A percentile compares a stretch with the other conserved stretches of the same genome.
Conservation (phyloP, 495 filamentous ascomycete genomes). For the Aspergillus incahuasiensis region DNA sequence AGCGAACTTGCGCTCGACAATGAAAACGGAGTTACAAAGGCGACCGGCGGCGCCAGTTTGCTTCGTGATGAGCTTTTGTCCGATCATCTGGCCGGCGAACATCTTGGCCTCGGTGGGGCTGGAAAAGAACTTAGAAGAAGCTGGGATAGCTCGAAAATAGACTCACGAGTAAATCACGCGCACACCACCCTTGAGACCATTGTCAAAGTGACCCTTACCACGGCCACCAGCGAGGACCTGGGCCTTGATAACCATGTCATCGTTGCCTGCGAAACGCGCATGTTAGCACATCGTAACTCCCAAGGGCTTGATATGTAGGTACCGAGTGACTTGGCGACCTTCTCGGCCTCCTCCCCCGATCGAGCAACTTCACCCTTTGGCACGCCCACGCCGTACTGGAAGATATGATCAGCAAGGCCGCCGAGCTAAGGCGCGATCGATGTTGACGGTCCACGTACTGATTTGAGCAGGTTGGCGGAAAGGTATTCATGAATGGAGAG, state of each 20-base stretch:
- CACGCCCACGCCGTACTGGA: constrained; percentile 88
- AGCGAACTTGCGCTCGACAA: constrained; percentile 99
- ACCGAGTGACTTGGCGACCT: constrained; percentile 83
- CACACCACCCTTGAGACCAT: constrained; percentile 97
- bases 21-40: constrained; percentile 93
- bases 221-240: constrained; percentile 96
- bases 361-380: constrained; percentile 83
- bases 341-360: constrained; percentile 82
- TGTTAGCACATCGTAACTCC: constrained; percentile 22
- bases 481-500: constrained; percentile 97
- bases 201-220: constrained; percentile 96
- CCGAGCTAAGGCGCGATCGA: background rate
- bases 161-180: constrained; percentile 93
- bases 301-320: constrained; percentile 28
- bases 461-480: constrained; percentile 81
- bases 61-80: constrained; percentile 98
- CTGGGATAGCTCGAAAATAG: background rate
- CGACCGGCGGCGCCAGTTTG: constrained; percentile 91
- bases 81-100: constrained; percentile 99
- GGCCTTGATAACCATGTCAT: constrained; percentile 99
- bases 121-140: background rate
- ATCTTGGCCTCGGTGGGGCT: constrained; percentile 85
- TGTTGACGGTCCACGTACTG: constrained; percentile 48
- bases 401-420: constrained; percentile 21
- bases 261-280: constrained; percentile 53